Conservation (phyloP, 371 early-diverging fungal species). For the Mucor racemosus region DNA sequence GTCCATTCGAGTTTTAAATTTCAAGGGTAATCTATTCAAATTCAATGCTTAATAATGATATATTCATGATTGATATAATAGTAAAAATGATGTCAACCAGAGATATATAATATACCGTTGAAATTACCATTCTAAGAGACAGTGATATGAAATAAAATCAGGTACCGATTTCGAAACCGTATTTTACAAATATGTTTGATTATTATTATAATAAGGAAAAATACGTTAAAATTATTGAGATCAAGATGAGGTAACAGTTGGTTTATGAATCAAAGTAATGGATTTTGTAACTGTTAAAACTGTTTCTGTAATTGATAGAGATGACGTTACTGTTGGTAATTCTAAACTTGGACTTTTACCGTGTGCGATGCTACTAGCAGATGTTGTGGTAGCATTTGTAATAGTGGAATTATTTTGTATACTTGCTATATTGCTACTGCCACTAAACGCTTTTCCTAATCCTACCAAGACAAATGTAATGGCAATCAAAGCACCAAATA, state of each 20-base stretch:
- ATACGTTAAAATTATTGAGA: not conserved
- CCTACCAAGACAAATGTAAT: conserved; percentile 24
- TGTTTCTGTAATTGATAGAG: not conserved
- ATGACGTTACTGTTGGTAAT: not conserved
- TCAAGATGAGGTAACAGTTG: not conserved
- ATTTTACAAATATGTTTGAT: not conserved
- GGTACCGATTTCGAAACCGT: not conserved
- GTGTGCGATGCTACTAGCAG: not conserved
- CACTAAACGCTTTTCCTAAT: conserved; percentile 16
- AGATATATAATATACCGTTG: not conserved
- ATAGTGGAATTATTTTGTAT: not conserved
- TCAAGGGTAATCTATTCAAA: not conserved
- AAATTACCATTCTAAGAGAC: not conserved
- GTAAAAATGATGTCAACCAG: conserved; percentile 4
- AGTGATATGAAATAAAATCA: not conserved
- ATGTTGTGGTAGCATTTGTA: not conserved
- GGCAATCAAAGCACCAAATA: conserved; percentile 21
- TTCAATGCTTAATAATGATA: not conserved
- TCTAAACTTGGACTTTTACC: not conserved
- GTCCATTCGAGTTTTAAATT: not conserved
- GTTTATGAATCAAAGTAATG: not conserved
- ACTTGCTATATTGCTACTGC: not conserved
- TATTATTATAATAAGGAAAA: not conserved
- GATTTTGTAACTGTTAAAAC: not conserved
- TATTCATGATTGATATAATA: not conserved